Base-by-base conservation (phyloP, 2,329 filamentous ascomycete genomes). In the Trichoderma citrinoviride region DNA sequence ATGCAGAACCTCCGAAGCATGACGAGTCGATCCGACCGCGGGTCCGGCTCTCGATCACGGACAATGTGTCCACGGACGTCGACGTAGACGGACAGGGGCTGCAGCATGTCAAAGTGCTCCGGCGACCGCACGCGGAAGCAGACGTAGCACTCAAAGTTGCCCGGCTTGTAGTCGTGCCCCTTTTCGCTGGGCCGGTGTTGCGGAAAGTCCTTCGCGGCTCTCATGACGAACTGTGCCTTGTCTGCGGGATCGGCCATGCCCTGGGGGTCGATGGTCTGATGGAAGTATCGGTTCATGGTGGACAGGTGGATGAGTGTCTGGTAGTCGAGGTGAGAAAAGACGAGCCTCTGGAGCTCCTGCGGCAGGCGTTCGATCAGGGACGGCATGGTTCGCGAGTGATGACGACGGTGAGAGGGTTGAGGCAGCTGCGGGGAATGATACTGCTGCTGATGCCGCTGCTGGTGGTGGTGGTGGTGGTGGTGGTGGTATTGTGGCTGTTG, bases 131-230 rank as follows among this genome's bases (percentile, higher is more conserved):
- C 77, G 2, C 76, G 74, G 66, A 76, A 79, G 71, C 78, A 80
- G 27, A 78, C 71, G 68, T 79, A 79, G 68, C 77, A 80, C 65
- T 79, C 78, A 50, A 77, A 76, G 68, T 80, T 80, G 17, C 78
- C 77, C 0, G 77, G 77, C 57, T 74, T 72, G 65, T 77, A 75
- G 52, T 76, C 73, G 54, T 73, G 73, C 8, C 74, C 74, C 66
- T 74, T 77, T 53, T 77, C 75, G 66, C 71, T 75, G 5, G 77
- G 75, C 21, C 77, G 75, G 67, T 80, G 78, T 29, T 78, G 76
- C 1, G 74, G 70, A 64, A 79, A 80, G 70, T 77, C 74, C 47
- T 77, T 79, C 63, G 76, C 77, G 2, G 78, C 78, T 37, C 72
- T 73, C 76, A 79, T 78, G 68, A 80, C 74, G 53, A 79, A 79